Evolutionary conservation across 306 rosid genomes (phyloP).

Genomic region (Alnus rubra): DNA sequence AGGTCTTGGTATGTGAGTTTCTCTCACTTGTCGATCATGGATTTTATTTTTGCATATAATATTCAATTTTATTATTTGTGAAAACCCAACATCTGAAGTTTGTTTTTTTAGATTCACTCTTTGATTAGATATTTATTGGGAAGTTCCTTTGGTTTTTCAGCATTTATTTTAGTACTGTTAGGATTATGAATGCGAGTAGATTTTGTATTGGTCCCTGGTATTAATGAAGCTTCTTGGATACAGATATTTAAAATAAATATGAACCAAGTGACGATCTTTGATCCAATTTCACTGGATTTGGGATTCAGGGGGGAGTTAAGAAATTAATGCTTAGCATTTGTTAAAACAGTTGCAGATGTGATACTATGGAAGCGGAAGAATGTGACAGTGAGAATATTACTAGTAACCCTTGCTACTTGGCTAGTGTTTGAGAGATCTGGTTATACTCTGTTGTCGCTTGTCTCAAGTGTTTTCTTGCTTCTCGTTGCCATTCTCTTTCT

Average conservation of each 20-base stretch:
- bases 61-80: neutral
- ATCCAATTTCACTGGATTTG: constrained; percentile 10
- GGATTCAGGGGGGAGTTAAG: constrained; percentile 1
- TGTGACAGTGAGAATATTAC: constrained; percentile 59
- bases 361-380: constrained; percentile 84
- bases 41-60: neutral
- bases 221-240: neutral
- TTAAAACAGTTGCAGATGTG: constrained; percentile 80
- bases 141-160: neutral
- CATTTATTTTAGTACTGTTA: neutral
- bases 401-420: constrained; percentile 69
- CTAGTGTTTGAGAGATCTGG: constrained; percentile 93
- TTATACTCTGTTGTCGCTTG: constrained; percentile 82
- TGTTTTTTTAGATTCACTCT: neutral
- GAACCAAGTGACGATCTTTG: constrained; percentile 4
- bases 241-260: neutral
- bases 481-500: constrained; percentile 80
- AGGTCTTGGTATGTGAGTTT: constrained; percentile 60
- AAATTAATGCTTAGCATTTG: constrained; percentile 26
- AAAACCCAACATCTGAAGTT: neutral
- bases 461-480: constrained; percentile 87
- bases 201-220: constrained; percentile 1
- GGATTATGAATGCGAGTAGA: neutral
- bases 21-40: constrained; percentile 22
- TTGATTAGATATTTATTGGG: neutral